phyloP scores from a whole-genome alignment of 768 basidiomycete species.

The Tulasnella sp. region DNA sequence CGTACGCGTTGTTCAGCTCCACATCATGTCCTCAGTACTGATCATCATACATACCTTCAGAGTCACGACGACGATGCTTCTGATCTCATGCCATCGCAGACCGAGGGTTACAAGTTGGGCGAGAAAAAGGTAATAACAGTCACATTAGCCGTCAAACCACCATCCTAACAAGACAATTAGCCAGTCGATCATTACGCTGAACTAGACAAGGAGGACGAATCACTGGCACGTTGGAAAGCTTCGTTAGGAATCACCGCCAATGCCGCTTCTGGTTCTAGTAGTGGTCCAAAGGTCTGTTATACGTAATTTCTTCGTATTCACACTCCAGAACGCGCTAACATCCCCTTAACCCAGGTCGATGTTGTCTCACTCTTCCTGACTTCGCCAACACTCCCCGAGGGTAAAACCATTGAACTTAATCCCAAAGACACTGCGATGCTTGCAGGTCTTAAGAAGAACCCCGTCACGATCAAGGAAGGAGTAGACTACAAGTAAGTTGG shows the following conservation, averaged over 20 bases:
- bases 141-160: not conserved
- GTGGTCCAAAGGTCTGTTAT: slow-evolving; percentile 51
- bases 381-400: slow-evolving; percentile 51
- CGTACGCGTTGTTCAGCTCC: too few species aligned
- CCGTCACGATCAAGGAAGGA: slow-evolving; percentile 68
- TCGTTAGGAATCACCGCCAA: slow-evolving; percentile 62
- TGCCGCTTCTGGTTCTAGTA: slow-evolving; percentile 24
- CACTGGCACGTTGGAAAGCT: slow-evolving; percentile 90
- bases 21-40: too few species aligned
- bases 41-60: too few species aligned
- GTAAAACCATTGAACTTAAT: slow-evolving; percentile 54
- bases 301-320: not conserved
- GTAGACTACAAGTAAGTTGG: slow-evolving; percentile 70
- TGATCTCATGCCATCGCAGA: slow-evolving; percentile 65
- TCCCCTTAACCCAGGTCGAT: slow-evolving; percentile 39
- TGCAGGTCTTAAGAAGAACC: slow-evolving; percentile 58
- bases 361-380: slow-evolving; percentile 64
- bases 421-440: slow-evolving; percentile 39
- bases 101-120: slow-evolving; percentile 62
- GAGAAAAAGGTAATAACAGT: slow-evolving; percentile 28
- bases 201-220: slow-evolving; percentile 84
- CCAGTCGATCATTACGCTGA: slow-evolving; percentile 68
- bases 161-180: slow-evolving; percentile 23
- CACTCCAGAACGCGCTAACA: not conserved
- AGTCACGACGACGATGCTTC: slow-evolving; percentile 58